Conservation (phyloP, 2,329 filamentous ascomycete species). For the Neonectria punicea region DNA sequence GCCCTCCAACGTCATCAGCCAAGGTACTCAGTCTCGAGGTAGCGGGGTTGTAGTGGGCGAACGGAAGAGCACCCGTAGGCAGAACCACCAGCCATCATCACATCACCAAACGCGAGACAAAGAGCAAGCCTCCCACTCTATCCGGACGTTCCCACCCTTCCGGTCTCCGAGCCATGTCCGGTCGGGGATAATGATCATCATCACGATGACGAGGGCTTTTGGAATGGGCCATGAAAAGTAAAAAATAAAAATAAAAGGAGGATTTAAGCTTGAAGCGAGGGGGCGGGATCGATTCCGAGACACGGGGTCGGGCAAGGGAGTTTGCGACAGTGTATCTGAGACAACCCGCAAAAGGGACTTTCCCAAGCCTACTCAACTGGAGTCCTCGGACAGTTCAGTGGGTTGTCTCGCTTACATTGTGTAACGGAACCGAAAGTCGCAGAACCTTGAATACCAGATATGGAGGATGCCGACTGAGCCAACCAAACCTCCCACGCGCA, state of each 20-base stretch:
- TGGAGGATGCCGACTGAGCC: background rate
- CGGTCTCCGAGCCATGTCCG: constrained; percentile 21
- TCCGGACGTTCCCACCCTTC: background rate
- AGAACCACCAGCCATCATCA: no score
- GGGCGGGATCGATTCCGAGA: background rate
- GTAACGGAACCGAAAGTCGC: background rate
- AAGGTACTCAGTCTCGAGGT: background rate
- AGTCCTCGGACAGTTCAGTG: background rate
- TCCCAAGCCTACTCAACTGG: no score
- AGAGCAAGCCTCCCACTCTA: background rate
- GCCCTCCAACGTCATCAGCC: background rate
- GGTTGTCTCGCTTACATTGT: background rate
- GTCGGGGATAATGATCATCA: constrained; percentile 13
- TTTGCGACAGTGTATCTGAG: background rate
- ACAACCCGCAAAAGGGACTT: background rate
- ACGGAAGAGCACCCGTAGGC: background rate
- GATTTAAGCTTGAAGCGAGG: constrained; percentile 12
- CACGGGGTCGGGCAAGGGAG: background rate
- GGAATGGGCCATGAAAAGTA: background rate
- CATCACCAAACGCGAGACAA: background rate
- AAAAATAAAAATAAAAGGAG: background rate
- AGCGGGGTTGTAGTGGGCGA: background rate
- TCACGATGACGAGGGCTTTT: background rate
- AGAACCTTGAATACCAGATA: background rate
- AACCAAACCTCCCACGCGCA: background rate